Percentiles rank a stretch among this genome's conserved stretches.
These are phyloP conservation scores for Carex arenaria DNA, from an alignment of 202 grass and related monocot species.

Conservation along the genomic window DNA sequence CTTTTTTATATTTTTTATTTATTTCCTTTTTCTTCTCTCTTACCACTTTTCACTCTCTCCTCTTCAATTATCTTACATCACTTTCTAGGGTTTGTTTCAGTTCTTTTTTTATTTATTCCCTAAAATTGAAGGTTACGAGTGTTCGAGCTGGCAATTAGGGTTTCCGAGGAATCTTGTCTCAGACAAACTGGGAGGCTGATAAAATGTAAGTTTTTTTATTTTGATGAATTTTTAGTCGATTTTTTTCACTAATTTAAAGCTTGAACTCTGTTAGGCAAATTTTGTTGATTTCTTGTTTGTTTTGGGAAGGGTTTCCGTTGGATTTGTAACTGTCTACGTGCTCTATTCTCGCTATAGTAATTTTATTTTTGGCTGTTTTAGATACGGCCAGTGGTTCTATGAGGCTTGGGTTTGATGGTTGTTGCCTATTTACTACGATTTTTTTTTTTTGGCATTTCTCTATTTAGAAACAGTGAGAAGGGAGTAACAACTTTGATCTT, in stretches of 20 bases:
- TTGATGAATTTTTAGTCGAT: background rate
- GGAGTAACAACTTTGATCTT: background rate
- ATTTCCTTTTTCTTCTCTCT: background rate
- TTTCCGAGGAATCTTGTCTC: constrained; percentile 56
- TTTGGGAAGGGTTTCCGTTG: background rate
- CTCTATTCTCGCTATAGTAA: background rate
- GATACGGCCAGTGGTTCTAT: background rate
- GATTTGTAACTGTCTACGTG: background rate
- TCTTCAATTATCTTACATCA: constrained; percentile 13
- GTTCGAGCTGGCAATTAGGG: constrained; percentile 23
- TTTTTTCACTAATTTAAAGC: too few relatives aligned
- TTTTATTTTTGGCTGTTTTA: constrained; percentile 1
- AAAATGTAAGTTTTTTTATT: constrained; percentile 61
- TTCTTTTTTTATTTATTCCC: background rate
- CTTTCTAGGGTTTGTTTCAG: constrained; percentile 25
- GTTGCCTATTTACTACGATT: background rate
- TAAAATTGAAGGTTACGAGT: background rate
- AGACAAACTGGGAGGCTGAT: constrained; percentile 93
- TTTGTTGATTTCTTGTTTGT: background rate
- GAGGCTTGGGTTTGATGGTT: background rate
- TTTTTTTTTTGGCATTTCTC: background rate
- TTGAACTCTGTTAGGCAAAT: background rate
- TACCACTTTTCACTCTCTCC: background rate
- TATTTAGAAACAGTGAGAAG: background rate
- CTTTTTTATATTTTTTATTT: background rate